A percentile compares a stretch with the other conserved stretches of the same genome.
Conservation (phyloP, 345 rosid species). For the Citrus trifoliata region DNA sequence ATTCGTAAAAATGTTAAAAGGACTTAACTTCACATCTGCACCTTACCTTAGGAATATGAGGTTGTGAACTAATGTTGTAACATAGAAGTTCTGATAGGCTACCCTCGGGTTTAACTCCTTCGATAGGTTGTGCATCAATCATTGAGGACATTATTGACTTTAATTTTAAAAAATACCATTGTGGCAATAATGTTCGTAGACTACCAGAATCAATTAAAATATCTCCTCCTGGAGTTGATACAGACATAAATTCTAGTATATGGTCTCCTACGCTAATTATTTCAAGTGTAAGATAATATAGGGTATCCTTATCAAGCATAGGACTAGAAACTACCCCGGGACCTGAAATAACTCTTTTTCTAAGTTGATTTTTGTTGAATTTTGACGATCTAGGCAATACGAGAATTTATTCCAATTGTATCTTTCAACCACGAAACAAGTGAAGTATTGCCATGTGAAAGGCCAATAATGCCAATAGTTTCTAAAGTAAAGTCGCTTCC, state of each 20-base stretch:
- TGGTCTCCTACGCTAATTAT: conserved; percentile 40
- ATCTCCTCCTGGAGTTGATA: conserved; percentile 28
- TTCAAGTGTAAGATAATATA: conserved; percentile 37
- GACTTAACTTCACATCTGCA: conserved; percentile 35
- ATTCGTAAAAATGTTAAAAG: conserved; percentile 1
- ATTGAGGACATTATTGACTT: conserved; percentile 6
- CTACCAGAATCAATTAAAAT: conserved; percentile 65
- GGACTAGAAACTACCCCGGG: conserved; percentile 40
- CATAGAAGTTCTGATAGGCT: conserved; percentile 18
- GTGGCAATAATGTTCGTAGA: conserved; percentile 39
- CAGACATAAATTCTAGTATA: not conserved
- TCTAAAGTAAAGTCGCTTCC: conserved; percentile 30
- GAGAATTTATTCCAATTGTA: conserved; percentile 50
- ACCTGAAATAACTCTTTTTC: conserved; percentile 39
- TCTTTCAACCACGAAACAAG: conserved; percentile 43
- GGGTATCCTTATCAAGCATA: conserved; percentile 25
- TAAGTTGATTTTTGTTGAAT: conserved; percentile 46
- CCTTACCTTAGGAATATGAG: conserved; percentile 28
- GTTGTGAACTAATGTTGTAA: conserved; percentile 15
- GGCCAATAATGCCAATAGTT: conserved; percentile 51
- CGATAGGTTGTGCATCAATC: conserved; percentile 14
- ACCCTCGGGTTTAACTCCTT: conserved; percentile 21
- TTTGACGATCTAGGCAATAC: conserved; percentile 45
- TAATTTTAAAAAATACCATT: conserved; percentile 18
- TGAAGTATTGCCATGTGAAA: conserved; percentile 48